Evolutionary conservation across 2,329 filamentous ascomycete species (phyloP), one percentile per base, ranked within the genome.

Genomic region (Stagonosporopsis chrysanthemi): DNA sequence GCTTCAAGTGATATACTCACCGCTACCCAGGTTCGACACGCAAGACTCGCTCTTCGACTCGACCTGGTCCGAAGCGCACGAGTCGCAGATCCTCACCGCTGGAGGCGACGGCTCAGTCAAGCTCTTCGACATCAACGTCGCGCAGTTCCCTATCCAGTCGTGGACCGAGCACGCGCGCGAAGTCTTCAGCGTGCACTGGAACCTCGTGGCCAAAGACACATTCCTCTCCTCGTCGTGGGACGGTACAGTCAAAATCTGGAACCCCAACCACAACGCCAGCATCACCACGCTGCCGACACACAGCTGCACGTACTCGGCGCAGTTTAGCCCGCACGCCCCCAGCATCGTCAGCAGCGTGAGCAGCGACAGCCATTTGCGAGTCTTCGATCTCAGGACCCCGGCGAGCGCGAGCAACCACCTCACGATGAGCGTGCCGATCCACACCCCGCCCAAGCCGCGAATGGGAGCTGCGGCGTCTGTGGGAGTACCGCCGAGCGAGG

Each of bases 31-130:
- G 73, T 99, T 94, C 80, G 94, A 97, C 72, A 99, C 95, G 11
- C 96, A 98, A 81, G 95, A 99, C 77, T 91, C 93, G 41, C 89
- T 98, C 63, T 99, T 96, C 78, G 95, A 99, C 78, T 83, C 95
- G 50, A 86, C 93, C 24, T 98, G 95, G 92, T 97, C 92, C 17
- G 95, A 99, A 80, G 86, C 92, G 66, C 93, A 99, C 80, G 94
- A 97, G 80, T 96, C 95, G 78, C 95, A 99, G 80, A 82, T 97
- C 48, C 84, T 96, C 19, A 89, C 90, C 1, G 93, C 92, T 0
- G 93, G 91, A 65, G 95, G 95, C 63, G 95, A 99, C 79, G 95
- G 95, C 52, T 94, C 91, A 52, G 85, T 99, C 71, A 97, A 97
- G 80, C 86, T 99, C 43, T 99, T 95, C 77, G 95, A 99, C 78